phyloP scores from a whole-genome alignment of 163 green algal species.

The Prototheca stagnorum region DNA sequence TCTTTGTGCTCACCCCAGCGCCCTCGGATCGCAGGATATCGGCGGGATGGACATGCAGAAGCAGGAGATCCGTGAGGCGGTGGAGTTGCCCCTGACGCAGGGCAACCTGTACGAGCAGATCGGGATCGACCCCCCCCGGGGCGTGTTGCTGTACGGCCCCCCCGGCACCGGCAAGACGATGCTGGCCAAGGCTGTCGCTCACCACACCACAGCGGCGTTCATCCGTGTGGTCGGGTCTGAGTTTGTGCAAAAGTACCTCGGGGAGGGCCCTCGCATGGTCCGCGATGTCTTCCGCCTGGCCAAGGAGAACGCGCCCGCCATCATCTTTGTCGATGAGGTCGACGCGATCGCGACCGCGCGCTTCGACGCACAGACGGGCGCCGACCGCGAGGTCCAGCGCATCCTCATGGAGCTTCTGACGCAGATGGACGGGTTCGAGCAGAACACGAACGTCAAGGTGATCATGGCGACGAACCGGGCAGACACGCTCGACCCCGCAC shows the following conservation, averaged over 20 bases:
- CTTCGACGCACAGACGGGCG: slow-evolving; percentile 90
- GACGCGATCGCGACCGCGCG: slow-evolving; percentile 95
- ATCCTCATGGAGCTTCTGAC: slow-evolving; percentile 99
- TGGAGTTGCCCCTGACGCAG: slow-evolving; percentile 95
- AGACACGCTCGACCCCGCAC: slow-evolving; percentile 89
- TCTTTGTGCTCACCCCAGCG: background rate
- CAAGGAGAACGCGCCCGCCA: slow-evolving; percentile 94
- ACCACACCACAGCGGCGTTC: slow-evolving; percentile 96
- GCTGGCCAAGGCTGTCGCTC: slow-evolving; percentile 96
- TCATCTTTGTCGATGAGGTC: slow-evolving; percentile 99
- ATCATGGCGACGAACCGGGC: slow-evolving; percentile 98
- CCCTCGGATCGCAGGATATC: slow-evolving; percentile 79
- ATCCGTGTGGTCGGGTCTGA: slow-evolving; percentile 96
- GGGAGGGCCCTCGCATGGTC: slow-evolving; percentile 96
- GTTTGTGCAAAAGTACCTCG: slow-evolving; percentile 99
- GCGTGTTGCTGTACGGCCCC: slow-evolving; percentile 73
- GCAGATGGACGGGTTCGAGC: slow-evolving; percentile 99
- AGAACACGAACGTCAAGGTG: slow-evolving; percentile 98
- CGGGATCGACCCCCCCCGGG: slow-evolving; percentile 75
- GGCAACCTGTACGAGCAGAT: slow-evolving; percentile 82
- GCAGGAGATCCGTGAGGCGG: slow-evolving; percentile 97
- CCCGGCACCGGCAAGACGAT: slow-evolving; percentile 96
- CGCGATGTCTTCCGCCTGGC: slow-evolving; percentile 96
- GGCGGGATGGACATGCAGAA: slow-evolving; percentile 98
- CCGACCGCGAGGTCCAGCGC: slow-evolving; percentile 90